phyloP scores from a whole-genome alignment of 164 flowering plant species.

The Sextonia rubra region DNA sequence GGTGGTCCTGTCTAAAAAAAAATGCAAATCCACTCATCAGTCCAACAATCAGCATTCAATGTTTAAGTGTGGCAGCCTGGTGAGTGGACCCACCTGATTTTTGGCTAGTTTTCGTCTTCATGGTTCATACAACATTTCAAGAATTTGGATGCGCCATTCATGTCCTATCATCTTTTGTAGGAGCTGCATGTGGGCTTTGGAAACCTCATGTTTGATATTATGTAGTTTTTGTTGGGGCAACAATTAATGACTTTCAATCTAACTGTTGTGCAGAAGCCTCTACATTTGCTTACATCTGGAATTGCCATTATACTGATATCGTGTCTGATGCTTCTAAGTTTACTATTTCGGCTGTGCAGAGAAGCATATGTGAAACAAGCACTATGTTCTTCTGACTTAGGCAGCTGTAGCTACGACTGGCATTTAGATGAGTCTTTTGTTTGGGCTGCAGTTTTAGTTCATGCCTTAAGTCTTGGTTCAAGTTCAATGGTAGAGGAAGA shows the following conservation, averaged over 20 bases:
- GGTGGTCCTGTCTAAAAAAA: too few relatives aligned
- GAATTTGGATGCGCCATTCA: too few relatives aligned
- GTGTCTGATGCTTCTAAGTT: constrained; percentile 35
- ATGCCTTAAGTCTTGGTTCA: constrained; percentile 73
- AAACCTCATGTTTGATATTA: neutral
- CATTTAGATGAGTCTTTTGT: constrained; percentile 53
- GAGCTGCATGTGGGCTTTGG: too few relatives aligned
- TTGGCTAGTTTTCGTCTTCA: too few relatives aligned
- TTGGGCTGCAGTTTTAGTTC: constrained; percentile 33
- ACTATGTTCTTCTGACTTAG: constrained; percentile 7
- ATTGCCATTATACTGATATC: constrained; percentile 64
- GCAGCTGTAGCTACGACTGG: constrained; percentile 22
- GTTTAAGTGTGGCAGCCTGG: too few relatives aligned
- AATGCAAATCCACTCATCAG: too few relatives aligned
- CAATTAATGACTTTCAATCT: neutral
- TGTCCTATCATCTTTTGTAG: too few relatives aligned
- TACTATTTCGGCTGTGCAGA: constrained; percentile 15
- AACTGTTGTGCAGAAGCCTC: constrained; percentile 68
- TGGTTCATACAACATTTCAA: too few relatives aligned
- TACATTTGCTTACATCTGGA: constrained; percentile 53
- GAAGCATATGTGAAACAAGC: constrained; percentile 23
- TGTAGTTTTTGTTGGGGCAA: neutral
- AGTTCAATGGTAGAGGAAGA: constrained; percentile 99
- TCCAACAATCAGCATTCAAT: too few relatives aligned
- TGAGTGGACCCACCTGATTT: too few relatives aligned